A percentile compares a stretch with the other conserved stretches of the same genome.
Conservation (phyloP, 208 protist species). For the Naegleria gruberi region DNA sequence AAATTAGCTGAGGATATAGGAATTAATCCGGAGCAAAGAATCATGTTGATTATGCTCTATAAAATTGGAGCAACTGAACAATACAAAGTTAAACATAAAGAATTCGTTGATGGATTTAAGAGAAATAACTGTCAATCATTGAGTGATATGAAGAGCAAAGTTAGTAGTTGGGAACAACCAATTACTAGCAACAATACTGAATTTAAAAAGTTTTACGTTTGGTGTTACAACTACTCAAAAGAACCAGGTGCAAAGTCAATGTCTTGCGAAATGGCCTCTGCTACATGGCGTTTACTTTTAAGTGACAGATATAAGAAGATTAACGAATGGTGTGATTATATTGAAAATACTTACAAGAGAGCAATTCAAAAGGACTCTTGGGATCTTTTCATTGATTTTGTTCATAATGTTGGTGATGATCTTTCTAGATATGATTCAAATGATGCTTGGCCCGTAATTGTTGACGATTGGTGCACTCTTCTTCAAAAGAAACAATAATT, state of each 20-base stretch:
- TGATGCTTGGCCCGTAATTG: not conserved
- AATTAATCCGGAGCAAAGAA: not conserved
- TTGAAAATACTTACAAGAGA: not conserved
- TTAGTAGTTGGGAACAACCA: not conserved
- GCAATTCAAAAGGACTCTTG: constrained; percentile 15
- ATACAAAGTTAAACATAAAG: not conserved
- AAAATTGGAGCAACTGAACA: constrained; percentile 2
- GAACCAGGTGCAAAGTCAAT: not conserved
- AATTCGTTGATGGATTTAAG: not conserved
- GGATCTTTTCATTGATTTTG: constrained; percentile 19
- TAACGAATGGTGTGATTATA: constrained; percentile 19
- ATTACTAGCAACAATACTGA: not conserved
- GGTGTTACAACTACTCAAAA: not conserved
- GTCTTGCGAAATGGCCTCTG: not conserved
- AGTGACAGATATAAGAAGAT: not conserved
- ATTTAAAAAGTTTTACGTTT: not conserved
- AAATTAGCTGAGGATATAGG: constrained; percentile 8
- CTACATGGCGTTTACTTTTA: not conserved
- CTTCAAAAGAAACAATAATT: not conserved
- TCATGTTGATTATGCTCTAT: not conserved
- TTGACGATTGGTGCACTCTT: not conserved
- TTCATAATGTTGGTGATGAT: not conserved
- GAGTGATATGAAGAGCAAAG: not conserved
- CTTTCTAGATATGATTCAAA: not conserved
- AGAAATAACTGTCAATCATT: not conserved